Evolutionary conservation across 106 monocot genomes (phyloP), one percentile per base, ranked within the genome.

Genomic region (Platanthera zijinensis): DNA sequence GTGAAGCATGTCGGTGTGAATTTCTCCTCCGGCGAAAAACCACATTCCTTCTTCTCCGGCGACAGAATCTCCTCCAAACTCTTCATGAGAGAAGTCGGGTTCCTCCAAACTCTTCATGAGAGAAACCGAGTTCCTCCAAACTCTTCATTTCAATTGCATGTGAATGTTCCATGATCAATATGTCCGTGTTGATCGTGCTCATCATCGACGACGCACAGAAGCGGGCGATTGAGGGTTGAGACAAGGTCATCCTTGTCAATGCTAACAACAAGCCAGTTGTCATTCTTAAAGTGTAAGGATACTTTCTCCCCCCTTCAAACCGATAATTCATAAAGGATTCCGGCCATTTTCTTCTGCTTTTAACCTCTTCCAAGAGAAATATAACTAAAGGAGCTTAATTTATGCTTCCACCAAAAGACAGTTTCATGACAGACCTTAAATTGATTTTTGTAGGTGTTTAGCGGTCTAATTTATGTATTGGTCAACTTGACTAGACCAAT

Each of bases 61-160:
- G 3, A 39, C 39, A 0, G 2, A 3, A 39, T 39, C 39, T 39
- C 39, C 39, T 39, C 39, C 2, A 39, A 39, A 39, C 39, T 39
- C 18, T 97, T 97, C 93, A 97, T 97, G 97, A 80, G 91, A 10
- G 93, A 97, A 77, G 57, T 84, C 48, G 97, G 94, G 97, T 97
- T 39, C 39, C 39, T 39, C 39, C 39, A 39, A 39, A 39, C 39
- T 39, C 18, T 97, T 97, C 93, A 97, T 97, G 97, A 80, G 91
- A 10, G 93, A 97, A 77, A 51, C 87, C 48, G 97, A 97, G 97
- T 97, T 94, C 86, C 97, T 97, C 97, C 97, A 97, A 94, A 88
- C 97, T 71, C 97, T 97, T 97, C 93, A 97, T 97, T 97, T 97
- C 73, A 94, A 91, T 83, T 88, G 79, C 57, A 87, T 93, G 83